These are phyloP conservation scores for Aurinia saxatilis DNA, from an alignment of 345 rosid genomes.

Conservation along the genomic window DNA sequence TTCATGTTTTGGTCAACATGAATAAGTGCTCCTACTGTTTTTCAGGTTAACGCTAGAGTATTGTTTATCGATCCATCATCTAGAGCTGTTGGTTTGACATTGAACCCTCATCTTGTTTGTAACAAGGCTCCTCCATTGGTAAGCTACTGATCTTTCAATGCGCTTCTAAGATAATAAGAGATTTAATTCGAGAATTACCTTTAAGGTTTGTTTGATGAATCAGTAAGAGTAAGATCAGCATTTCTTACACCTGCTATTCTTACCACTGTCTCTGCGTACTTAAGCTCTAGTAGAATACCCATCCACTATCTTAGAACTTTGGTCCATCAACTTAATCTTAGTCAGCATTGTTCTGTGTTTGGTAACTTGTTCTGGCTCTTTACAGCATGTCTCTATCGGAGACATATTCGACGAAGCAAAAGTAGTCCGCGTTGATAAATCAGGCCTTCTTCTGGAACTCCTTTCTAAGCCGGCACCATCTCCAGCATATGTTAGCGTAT, in stretches of 20 bases:
- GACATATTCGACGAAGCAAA: constrained; percentile 75
- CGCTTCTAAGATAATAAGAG: neutral
- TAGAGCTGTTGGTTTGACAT: constrained; percentile 92
- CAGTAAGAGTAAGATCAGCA: neutral
- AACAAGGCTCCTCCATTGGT: constrained; percentile 75
- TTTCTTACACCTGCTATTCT: neutral
- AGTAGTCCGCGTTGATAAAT: constrained; percentile 77
- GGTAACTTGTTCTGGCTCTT: constrained; percentile 16
- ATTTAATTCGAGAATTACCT: constrained; percentile 5
- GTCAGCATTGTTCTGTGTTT: neutral
- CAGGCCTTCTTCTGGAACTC: constrained; percentile 84
- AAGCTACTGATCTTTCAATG: constrained; percentile 27
- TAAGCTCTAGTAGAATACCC: constrained; percentile 3
- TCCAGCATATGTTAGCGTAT: constrained; percentile 80
- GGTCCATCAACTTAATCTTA: constrained; percentile 3
- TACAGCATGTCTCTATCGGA: constrained; percentile 70
- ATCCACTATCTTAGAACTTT: neutral
- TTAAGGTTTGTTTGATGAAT: neutral
- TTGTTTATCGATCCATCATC: constrained; percentile 84
- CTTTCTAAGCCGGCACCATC: constrained; percentile 57
- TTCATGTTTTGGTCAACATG: neutral
- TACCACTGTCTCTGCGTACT: neutral
- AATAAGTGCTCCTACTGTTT: constrained; percentile 3
- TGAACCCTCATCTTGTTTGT: constrained; percentile 75
- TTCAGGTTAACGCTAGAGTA: constrained; percentile 87